Percentiles rank a stretch among this genome's conserved stretches.
phyloP scores from a whole-genome alignment of 1,284 basidiomycete genomes.

The Fomitopsis pinicola region DNA sequence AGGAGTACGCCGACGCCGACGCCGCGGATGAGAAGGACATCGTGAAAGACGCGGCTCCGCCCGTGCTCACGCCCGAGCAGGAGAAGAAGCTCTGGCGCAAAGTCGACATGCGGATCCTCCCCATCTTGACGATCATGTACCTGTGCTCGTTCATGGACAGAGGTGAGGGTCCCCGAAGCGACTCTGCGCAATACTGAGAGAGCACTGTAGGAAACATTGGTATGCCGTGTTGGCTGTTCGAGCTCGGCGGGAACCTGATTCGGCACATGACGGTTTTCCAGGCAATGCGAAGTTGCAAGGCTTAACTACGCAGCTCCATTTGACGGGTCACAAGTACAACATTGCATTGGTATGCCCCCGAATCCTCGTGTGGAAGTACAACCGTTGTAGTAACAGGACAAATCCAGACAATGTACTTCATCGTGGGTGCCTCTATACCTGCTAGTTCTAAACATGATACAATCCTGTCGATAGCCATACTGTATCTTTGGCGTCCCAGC shows the following conservation, averaged over 20 bases:
- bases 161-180: constrained; percentile 27
- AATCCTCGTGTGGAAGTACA: too few relatives aligned
- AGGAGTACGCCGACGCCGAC: neutral
- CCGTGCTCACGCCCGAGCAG: constrained; percentile 44
- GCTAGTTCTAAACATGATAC: too few relatives aligned
- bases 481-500: constrained; percentile 59
- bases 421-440: constrained; percentile 37
- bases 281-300: constrained; percentile 69
- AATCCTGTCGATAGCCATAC: constrained; percentile 39
- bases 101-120: constrained; percentile 59
- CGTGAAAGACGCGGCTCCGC: constrained; percentile 34
- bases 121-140: constrained; percentile 62
- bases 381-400: too few relatives aligned
- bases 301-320: constrained; percentile 44
- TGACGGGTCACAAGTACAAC: constrained; percentile 58
- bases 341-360: constrained; percentile 36
- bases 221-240: neutral
- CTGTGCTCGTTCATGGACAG: constrained; percentile 62
- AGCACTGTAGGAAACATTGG: neutral
- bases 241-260: too few relatives aligned
- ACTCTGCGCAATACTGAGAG: neutral
- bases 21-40: neutral
- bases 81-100: constrained; percentile 60
- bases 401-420: constrained; percentile 63
- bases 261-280: constrained; percentile 17